Percentiles rank a stretch among this genome's conserved stretches.
Conservation (phyloP, 2,329 filamentous ascomycete species). For the Nemania sp. region DNA sequence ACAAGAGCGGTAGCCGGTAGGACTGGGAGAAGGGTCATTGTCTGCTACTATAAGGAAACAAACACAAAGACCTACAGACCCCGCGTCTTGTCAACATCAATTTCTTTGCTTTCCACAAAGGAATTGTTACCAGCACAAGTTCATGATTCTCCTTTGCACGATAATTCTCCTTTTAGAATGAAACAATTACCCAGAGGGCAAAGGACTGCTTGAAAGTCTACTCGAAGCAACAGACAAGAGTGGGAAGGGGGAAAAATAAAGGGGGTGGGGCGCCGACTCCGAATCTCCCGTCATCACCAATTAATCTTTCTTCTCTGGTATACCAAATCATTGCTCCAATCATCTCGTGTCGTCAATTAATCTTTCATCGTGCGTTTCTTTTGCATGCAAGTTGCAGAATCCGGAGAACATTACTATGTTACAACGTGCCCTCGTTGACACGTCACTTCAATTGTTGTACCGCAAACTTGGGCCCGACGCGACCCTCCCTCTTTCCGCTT, state of each 20-base stretch:
- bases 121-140: background rate
- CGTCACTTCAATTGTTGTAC: background rate
- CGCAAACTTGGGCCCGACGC: background rate
- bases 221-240: conserved; percentile 13
- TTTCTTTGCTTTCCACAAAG: conserved; percentile 8
- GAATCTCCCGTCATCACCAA: conserved; percentile 9
- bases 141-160: conserved; percentile 4
- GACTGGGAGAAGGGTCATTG: too few species aligned
- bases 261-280: background rate
- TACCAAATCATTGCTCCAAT: conserved; percentile 20
- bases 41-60: too few species aligned
- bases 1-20: too few species aligned
- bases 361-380: conserved; percentile 5
- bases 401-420: conserved; percentile 4
- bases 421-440: background rate
- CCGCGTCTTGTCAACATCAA: conserved; percentile 13
- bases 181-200: conserved; percentile 6
- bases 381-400: conserved; percentile 2
- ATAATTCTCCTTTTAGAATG: conserved; percentile 11
- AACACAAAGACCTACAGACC: too few species aligned
- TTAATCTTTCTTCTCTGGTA: conserved; percentile 11
- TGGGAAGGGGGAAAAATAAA: too few species aligned
- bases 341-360: conserved; percentile 12
- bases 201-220: conserved; percentile 20
- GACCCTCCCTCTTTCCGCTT: background rate